phyloP scores from a whole-genome alignment of 805 yeast species.

The Metschnikowia peoriensis region DNA sequence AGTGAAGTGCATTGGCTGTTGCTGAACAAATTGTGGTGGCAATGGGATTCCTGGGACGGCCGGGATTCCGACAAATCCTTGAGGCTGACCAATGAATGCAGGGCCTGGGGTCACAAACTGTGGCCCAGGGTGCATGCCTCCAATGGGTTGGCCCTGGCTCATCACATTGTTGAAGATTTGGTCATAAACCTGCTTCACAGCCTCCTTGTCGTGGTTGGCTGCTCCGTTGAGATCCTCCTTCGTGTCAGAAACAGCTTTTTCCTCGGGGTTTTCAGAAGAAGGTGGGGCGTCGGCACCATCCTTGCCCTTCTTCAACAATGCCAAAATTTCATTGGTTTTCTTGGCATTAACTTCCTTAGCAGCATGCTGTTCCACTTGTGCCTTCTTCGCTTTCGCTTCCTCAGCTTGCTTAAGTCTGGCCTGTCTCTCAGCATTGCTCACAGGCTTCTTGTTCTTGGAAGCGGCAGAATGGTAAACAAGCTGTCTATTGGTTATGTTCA shows the following conservation, averaged over 20 bases:
- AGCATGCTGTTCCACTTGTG: slow-evolving; percentile 10
- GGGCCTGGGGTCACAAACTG: slow-evolving; percentile 5
- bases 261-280: not conserved
- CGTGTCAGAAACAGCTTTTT: not conserved
- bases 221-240: slow-evolving; percentile 10
- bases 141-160: slow-evolving; percentile 30
- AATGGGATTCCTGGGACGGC: slow-evolving; percentile 37
- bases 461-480: slow-evolving; percentile 73
- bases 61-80: slow-evolving; percentile 18
- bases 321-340: slow-evolving; percentile 31
- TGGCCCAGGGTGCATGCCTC: slow-evolving; percentile 9
- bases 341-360: slow-evolving; percentile 21
- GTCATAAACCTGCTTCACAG: slow-evolving; percentile 42
- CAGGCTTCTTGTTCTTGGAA: slow-evolving; percentile 40
- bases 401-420: slow-evolving; percentile 11
- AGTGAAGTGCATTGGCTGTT: slow-evolving; percentile 17
- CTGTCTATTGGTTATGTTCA: slow-evolving; percentile 75
- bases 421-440: slow-evolving; percentile 22
- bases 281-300: not conserved
- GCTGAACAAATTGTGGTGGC: slow-evolving; percentile 34
- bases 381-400: slow-evolving; percentile 1
- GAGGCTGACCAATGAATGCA: slow-evolving; percentile 3
- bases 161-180: slow-evolving; percentile 43
- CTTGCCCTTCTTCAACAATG: slow-evolving; percentile 25
- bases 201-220: slow-evolving; percentile 23